Evolutionary conservation across 768 basidiomycete species (phyloP).

Genomic region (Psilocybe subaeruginosa): DNA sequence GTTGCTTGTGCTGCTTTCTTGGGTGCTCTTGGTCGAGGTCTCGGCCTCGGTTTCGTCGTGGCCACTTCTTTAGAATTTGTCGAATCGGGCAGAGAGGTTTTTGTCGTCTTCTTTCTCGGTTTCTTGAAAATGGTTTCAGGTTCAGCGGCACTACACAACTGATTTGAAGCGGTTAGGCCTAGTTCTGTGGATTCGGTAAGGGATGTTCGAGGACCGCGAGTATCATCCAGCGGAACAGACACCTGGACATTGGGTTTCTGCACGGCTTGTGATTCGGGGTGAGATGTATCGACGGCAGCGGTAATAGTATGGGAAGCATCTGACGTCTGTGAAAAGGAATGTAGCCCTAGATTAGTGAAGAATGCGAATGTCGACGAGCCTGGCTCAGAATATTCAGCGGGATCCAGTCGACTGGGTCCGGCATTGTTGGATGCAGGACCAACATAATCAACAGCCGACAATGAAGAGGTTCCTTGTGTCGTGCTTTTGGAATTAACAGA

Average conservation of each 20-base stretch:
- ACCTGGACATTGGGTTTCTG: background rate
- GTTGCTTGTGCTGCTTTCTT: constrained; percentile 22
- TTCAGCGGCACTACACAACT: background rate
- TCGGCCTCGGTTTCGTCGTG: constrained; percentile 19
- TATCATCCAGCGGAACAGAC: background rate
- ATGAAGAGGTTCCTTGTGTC: background rate
- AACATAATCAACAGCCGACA: background rate
- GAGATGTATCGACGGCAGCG: background rate
- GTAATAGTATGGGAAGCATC: background rate
- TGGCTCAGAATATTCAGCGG: background rate
- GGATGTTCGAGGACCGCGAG: background rate
- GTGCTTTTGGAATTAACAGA: constrained; percentile 12
- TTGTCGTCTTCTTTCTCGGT: background rate
- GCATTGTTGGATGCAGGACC: background rate
- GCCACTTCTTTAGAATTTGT: background rate
- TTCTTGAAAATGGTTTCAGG: background rate
- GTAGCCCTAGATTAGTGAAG: background rate
- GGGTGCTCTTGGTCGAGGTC: constrained; percentile 25
- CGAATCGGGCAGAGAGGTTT: background rate
- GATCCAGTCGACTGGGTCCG: constrained; percentile 6
- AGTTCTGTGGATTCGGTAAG: background rate
- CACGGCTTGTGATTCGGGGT: background rate
- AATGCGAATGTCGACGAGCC: background rate
- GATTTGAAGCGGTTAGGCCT: background rate
- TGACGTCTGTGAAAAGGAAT: background rate